phyloP scores from a whole-genome alignment of 306 rosid species.

The Prunus persica region DNA sequence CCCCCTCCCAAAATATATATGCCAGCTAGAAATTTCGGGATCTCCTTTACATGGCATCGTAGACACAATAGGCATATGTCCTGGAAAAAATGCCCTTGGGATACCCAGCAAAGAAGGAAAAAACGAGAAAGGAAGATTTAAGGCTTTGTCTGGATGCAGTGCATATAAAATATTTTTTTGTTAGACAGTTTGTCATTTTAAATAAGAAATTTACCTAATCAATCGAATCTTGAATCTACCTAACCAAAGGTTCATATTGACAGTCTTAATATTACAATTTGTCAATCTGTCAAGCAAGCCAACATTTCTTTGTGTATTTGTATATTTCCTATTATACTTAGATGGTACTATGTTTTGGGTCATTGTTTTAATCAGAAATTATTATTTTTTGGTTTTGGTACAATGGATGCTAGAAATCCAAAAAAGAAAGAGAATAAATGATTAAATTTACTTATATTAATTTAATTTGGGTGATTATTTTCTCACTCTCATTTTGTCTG shows the following conservation, averaged over 20 bases:
- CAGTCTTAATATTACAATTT: background rate
- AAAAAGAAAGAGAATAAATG: background rate
- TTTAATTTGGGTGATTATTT: too few species aligned
- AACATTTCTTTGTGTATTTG: background rate
- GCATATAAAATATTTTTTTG: too few species aligned
- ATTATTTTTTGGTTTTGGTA: background rate
- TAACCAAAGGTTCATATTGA: background rate
- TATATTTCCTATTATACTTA: background rate
- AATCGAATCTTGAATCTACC: background rate
- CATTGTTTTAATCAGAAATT: background rate
- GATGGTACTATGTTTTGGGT: background rate
- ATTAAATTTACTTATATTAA: background rate
- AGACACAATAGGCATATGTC: background rate
- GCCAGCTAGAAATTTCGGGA: background rate
- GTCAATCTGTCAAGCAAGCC: background rate
- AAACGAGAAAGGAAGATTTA: background rate
- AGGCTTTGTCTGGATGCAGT: too few species aligned
- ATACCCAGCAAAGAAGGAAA: background rate
- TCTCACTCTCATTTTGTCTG: too few species aligned
- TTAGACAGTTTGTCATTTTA: background rate
- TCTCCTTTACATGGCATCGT: background rate
- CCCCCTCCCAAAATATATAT: background rate
- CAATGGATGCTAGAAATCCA: background rate
- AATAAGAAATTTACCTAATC: background rate
- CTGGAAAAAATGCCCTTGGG: background rate